Evolutionary conservation across 768 basidiomycete genomes (phyloP), one percentile per base, ranked within the genome.

Genomic region (Mrakia frigida): DNA sequence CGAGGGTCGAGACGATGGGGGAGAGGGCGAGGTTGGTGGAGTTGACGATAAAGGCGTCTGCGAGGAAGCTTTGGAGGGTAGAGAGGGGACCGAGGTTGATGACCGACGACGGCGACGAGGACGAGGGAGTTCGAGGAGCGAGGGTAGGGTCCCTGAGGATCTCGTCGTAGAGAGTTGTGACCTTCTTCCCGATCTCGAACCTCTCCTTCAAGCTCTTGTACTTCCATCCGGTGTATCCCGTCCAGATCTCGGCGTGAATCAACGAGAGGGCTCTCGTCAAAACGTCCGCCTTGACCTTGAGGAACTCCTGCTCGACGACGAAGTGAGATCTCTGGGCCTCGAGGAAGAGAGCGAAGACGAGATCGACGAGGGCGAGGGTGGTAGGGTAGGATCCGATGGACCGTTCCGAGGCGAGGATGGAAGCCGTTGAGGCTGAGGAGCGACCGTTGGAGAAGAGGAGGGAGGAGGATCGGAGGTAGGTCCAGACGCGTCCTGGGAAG

Each of bases 231-330:
- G 89, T 82, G 82, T 93, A 91, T 79, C 91, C 90, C 0, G 90
- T 87, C 94, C 94, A 98, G 28, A 96, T 89, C 81, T 95, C 92
- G 11, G 88, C 88, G 80, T 94, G 92, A 13, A 95, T 87, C 78
- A 94, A 93, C 6, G 86, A 86, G 18, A 89, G 86, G 0, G 92
- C 93, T 46, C 92, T 89, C 68, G 91, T 84, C 33, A 95, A 86
- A 6, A 94, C 93, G 76, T 93, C 92, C 80, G 92, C 91, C 81
- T 94, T 94, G 74, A 94, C 84, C 80, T 89, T 89, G 70, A 87
- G 89, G 46, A 90, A 86, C 43, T 87, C 88, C 9, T 87, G 82
- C 68, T 89, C 89, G 65, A 89, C 63, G n/a, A 76, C 78, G 28
- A 85, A 81, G 14, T 85, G 84, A 0, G 89, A 88, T 41, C 87